Conservation (phyloP, 345 rosid species). For the Kernera saxatilis region DNA sequence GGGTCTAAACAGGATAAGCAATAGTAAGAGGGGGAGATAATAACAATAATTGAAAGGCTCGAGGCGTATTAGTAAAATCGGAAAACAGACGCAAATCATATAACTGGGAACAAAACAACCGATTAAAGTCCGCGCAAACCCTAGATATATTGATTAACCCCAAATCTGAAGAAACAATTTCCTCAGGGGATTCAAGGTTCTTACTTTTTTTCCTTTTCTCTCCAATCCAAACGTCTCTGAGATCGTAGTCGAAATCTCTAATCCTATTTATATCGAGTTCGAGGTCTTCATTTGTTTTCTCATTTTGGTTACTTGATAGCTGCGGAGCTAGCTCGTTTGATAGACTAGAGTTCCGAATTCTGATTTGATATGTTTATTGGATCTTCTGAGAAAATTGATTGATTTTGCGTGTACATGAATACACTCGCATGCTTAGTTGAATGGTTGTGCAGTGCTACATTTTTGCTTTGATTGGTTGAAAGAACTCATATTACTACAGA, state of each 20-base stretch:
- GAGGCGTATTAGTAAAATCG: neutral
- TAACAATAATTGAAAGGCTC: neutral
- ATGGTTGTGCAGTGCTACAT: neutral
- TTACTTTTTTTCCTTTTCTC: neutral
- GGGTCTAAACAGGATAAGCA: neutral
- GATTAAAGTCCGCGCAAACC: slow-evolving; percentile 21
- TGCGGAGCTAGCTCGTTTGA: neutral
- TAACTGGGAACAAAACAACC: neutral
- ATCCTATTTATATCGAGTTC: neutral
- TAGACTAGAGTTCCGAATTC: neutral
- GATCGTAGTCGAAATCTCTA: slow-evolving; percentile 5
- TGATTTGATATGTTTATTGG: neutral
- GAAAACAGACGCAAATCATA: neutral
- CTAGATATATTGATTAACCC: slow-evolving; percentile 6
- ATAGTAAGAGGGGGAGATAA: neutral
- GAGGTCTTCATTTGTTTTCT: neutral
- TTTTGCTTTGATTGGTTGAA: neutral
- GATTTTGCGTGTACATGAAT: neutral
- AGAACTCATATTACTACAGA: neutral
- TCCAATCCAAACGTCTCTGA: neutral
- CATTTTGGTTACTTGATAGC: neutral
- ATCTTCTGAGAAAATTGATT: neutral
- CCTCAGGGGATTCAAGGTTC: neutral
- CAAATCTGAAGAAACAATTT: slow-evolving; percentile 11
- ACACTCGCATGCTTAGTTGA: neutral